Evolutionary conservation across 2,329 filamentous ascomycete genomes (phyloP), one percentile per base, ranked within the genome.

Genomic region (Coleophoma eucalyptorum): DNA sequence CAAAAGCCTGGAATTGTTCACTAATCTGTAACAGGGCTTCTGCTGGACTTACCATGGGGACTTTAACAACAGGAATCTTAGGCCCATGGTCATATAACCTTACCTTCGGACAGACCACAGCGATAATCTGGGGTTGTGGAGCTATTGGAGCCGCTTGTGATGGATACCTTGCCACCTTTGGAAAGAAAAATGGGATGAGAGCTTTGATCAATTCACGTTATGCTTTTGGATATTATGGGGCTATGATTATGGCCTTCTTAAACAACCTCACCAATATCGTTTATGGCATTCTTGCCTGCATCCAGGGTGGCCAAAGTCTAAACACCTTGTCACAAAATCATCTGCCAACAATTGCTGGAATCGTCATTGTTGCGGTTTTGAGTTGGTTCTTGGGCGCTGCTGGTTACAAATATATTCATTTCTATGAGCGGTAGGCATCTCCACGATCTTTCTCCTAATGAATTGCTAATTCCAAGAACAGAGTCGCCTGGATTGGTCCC

Each of bases 11-110:
- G 10, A 26, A 26, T 8, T 3, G 26, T 26, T 3, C 26, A 26
- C 26, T 26, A 26, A 26, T 26, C 26, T 8, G 26, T 19, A 19
- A 42, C 8, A 42, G 44, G 44, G 20, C 43, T n/a, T 46, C 43
- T 12, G 43, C 43, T 21, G 43, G 43, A 33, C 18, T 46, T 8
- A 46, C 26, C 10, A 33, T 46, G 26, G 26, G 26, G 7, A 34
- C 43, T 11, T 31, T 46, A 32, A 48, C 46, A 19, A 37, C 45
- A 4, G 50, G 45, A 5, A n/a, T 51, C 33, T 16, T 51, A 18
- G 50, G 50, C 4, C 50, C 50, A 11, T 21, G n/a, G 10, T 31
- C 41, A 3, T 51, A 48, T 19, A 51, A 51, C 20, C 45, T 51
- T 16, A 38, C 50, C 18, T 45, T 51, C 40, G 32, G 33, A 15